Evolutionary conservation across 495 filamentous ascomycete genomes (phyloP).

Genomic region (Chaetomidium leptoderma): DNA sequence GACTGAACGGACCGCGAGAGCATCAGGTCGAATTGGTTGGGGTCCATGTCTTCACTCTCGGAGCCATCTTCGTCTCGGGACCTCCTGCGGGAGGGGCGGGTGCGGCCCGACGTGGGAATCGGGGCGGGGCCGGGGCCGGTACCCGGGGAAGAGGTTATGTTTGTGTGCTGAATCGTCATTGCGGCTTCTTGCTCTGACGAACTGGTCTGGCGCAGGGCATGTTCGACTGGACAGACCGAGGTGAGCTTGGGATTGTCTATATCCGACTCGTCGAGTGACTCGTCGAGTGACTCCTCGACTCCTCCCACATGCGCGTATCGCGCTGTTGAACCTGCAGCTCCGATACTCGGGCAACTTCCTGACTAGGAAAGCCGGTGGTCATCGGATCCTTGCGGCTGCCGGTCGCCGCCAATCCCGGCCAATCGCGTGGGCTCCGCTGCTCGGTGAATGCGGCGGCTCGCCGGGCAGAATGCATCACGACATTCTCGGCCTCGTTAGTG

Average conservation of each 20-base stretch:
- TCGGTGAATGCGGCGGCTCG: not conserved
- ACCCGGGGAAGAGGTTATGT: not conserved
- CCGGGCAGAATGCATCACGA: conserved; percentile 6
- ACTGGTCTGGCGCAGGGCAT: not conserved
- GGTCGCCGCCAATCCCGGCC: not conserved
- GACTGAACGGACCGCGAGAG: conserved; percentile 38
- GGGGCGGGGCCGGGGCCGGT: conserved; percentile 1
- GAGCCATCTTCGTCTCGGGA: conserved; percentile 5
- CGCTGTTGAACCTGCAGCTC: not conserved
- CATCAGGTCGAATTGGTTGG: conserved; percentile 42
- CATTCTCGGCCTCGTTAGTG: not conserved
- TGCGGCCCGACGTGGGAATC: not conserved
- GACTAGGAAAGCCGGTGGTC: not conserved
- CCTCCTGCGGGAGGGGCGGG: not conserved
- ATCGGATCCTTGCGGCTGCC: not conserved
- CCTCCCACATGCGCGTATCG: not conserved
- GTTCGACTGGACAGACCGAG: not conserved
- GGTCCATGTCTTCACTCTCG: conserved; percentile 27
- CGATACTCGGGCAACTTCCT: conserved; percentile 8
- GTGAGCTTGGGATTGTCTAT: not conserved
- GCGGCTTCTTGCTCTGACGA: not conserved
- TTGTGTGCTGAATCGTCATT: conserved; percentile 3
- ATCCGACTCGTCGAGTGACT: not conserved
- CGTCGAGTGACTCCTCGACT: not conserved
- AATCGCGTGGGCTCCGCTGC: not conserved